Conservation (phyloP, 139 green algal genomes). For the Volvox reticuliferus region DNA sequence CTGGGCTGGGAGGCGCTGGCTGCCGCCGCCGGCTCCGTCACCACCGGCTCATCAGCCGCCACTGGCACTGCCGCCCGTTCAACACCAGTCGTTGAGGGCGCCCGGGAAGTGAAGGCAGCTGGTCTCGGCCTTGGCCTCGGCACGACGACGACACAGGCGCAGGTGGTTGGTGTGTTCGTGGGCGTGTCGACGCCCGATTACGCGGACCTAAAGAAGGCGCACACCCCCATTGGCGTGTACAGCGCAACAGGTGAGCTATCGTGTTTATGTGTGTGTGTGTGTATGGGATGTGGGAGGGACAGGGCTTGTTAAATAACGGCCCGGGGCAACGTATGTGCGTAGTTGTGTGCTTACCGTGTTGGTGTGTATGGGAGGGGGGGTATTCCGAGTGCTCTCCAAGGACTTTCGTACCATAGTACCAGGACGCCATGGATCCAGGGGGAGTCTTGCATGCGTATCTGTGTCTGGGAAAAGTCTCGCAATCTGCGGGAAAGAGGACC, state of each 20-base stretch:
- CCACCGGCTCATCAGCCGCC: not conserved
- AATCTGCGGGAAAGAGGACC: no score
- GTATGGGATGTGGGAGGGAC: not conserved
- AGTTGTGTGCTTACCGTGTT: not conserved
- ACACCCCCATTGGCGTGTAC: slow-evolving; percentile 68
- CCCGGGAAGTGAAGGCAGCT: no score
- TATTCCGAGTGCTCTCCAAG: no score
- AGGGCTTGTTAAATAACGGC: not conserved
- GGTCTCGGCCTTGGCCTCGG: no score
- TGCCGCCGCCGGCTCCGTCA: not conserved
- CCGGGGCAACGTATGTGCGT: not conserved
- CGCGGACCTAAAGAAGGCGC: slow-evolving; percentile 61
- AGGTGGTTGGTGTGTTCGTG: slow-evolving; percentile 57
- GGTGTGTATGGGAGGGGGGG: no score
- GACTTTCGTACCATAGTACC: no score
- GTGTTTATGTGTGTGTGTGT: not conserved
- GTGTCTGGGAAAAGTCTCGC: no score
- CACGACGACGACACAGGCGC: not conserved
- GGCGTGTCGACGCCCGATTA: slow-evolving; percentile 75
- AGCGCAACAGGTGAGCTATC: slow-evolving; percentile 70
- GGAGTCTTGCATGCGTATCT: no score
- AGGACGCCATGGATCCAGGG: no score
- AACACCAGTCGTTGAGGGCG: no score
- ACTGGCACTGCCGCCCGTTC: no score
- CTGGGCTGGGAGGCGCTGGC: slow-evolving; percentile 39